Conservation (phyloP, 495 filamentous ascomycete species). For the Aspergillus indologenus region DNA sequence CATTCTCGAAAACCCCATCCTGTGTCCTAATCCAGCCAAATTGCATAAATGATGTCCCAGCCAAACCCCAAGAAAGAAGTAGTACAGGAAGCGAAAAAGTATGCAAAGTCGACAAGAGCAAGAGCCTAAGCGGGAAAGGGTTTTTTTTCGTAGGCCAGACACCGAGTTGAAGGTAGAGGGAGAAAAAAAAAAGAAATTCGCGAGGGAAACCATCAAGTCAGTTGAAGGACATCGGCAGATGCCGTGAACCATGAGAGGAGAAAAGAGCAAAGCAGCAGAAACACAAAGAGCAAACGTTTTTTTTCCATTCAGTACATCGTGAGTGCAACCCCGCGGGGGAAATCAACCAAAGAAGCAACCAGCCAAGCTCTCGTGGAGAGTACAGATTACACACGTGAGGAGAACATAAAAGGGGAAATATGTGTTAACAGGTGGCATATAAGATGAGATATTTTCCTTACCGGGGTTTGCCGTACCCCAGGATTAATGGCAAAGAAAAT, state of each 20-base stretch:
- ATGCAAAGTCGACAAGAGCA: slow-evolving; percentile 20
- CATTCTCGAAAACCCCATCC: slow-evolving; percentile 18
- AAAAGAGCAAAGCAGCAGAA: slow-evolving; percentile 3
- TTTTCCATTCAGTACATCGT: slow-evolving; percentile 28
- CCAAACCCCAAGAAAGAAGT: slow-evolving; percentile 25
- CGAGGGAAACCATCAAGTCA: slow-evolving; percentile 8
- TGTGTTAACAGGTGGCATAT: slow-evolving; percentile 18
- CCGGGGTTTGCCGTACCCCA: slow-evolving; percentile 20
- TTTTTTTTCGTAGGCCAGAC: slow-evolving; percentile 19
- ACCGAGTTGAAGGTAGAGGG: slow-evolving; percentile 13
- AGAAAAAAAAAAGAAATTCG: slow-evolving; percentile 6
- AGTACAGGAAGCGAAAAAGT: slow-evolving; percentile 28
- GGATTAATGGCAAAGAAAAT: slow-evolving; percentile 26
- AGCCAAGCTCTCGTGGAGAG: slow-evolving; percentile 48
- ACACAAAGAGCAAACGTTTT: slow-evolving; percentile 19
- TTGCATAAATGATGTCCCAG: slow-evolving; percentile 27
- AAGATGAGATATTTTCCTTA: slow-evolving; percentile 23
- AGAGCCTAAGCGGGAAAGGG: slow-evolving; percentile 15
- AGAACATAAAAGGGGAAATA: slow-evolving; percentile 9
- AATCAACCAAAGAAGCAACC: slow-evolving; percentile 26
- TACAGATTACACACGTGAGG: slow-evolving; percentile 47
- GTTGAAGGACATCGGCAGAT: slow-evolving; percentile 17
- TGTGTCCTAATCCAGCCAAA: slow-evolving; percentile 23
- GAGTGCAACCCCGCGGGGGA: slow-evolving; percentile 21
- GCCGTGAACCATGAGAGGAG: slow-evolving; percentile 11